These are phyloP conservation scores for Trametes sp. DNA, from an alignment of 1,284 basidiomycete genomes.

Conservation along the genomic window DNA sequence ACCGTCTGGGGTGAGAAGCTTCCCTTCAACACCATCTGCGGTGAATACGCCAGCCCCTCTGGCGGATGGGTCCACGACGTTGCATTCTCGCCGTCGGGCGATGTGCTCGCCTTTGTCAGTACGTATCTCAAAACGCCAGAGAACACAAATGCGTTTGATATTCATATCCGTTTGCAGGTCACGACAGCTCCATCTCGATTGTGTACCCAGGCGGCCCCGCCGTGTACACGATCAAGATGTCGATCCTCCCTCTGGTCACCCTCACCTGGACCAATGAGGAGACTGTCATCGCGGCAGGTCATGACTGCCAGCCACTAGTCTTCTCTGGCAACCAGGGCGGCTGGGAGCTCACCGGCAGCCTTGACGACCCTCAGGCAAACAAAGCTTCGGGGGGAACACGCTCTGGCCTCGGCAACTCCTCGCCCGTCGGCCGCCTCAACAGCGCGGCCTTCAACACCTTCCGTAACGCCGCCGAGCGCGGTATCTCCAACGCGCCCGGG, in stretches of 20 bases:
- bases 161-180: conserved; percentile 57
- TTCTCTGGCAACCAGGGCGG: conserved; percentile 77
- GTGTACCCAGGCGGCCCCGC: conserved; percentile 85
- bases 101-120: conserved; percentile 93
- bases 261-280: conserved; percentile 88
- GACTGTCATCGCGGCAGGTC: conserved; percentile 89
- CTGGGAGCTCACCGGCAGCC: conserved; percentile 81
- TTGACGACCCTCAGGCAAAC: conserved; percentile 78
- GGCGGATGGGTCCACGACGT: conserved; percentile 99
- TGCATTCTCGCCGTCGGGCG: conserved; percentile 94
- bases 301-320: conserved; percentile 96
- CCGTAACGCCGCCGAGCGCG: conserved; percentile 91
- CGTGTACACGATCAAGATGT: conserved; percentile 76
- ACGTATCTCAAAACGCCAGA: conserved; percentile 43
- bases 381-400: conserved; percentile 53
- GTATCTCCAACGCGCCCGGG: conserved; percentile 60
- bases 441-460: conserved; percentile 96
- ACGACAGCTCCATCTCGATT: conserved; percentile 90
- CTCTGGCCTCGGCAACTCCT: conserved; percentile 48
- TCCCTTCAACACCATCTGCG: conserved; percentile 98
- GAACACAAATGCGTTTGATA: not conserved
- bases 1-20: conserved; percentile 97
- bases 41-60: conserved; percentile 87
- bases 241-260: conserved; percentile 82
- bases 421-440: conserved; percentile 84